These are phyloP conservation scores for Echinochloa phyllopogon DNA, from an alignment of 176 grass and related monocot genomes.

Conservation along the genomic window DNA sequence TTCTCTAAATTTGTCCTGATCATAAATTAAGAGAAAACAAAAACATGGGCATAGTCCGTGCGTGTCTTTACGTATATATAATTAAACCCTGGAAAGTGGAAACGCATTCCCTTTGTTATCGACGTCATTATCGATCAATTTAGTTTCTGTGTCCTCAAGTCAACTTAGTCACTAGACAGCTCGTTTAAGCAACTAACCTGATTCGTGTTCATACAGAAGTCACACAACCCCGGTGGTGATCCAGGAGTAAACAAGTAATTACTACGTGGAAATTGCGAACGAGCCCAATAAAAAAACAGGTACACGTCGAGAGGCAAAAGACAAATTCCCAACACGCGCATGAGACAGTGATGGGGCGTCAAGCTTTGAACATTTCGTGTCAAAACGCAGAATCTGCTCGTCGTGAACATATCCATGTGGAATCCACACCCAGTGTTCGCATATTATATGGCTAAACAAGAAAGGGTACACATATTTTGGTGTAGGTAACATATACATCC, in stretches of 20 bases:
- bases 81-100: not conserved
- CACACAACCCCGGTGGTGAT: not conserved
- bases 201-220: not conserved
- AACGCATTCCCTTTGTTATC: not conserved
- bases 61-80: not conserved
- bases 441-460: not conserved
- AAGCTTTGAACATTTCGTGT: not conserved
- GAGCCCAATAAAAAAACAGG: not conserved
- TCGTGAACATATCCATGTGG: not conserved
- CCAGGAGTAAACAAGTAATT: not conserved
- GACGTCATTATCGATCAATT: not conserved
- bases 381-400: not conserved
- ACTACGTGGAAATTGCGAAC: not conserved
- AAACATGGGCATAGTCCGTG: not conserved
- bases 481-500: no score
- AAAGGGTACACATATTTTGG: no score
- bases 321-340: not conserved
- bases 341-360: constrained; percentile 27
- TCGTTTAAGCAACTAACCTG: constrained; percentile 2
- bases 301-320: not conserved
- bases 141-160: not conserved
- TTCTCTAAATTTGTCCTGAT: not conserved
- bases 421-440: not conserved
- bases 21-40: not conserved
- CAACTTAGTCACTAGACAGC: constrained; percentile 22